These are phyloP conservation scores for Fusarium solani-melongenae DNA, from an alignment of 2,329 filamentous ascomycete species.

Conservation along the genomic window DNA sequence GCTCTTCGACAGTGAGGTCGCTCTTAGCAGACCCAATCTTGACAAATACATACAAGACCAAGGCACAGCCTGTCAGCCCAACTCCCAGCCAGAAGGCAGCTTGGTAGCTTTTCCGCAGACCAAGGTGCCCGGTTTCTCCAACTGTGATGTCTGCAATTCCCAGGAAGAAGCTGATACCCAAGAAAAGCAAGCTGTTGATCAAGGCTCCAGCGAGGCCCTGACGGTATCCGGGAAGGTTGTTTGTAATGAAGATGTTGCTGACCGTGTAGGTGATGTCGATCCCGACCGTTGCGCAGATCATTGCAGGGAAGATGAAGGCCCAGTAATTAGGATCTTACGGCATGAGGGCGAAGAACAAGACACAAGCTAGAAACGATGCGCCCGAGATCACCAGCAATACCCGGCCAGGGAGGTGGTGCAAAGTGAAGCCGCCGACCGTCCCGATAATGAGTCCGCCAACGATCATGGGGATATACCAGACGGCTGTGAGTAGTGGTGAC, in stretches of 20 bases:
- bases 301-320: constrained; percentile 70
- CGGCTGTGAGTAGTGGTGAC: neutral
- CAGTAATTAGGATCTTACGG: constrained; percentile 60
- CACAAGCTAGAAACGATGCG: neutral
- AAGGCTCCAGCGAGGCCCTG: constrained; percentile 1
- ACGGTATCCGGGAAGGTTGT: neutral
- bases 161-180: constrained; percentile 6
- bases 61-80: constrained; percentile 10
- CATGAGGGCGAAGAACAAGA: constrained; percentile 1
- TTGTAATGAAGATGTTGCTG: constrained; percentile 59
- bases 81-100: constrained; percentile 31
- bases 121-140: constrained; percentile 51
- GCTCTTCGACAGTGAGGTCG: constrained; percentile 32
- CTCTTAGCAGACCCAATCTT: constrained; percentile 31
- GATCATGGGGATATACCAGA: constrained; percentile 6
- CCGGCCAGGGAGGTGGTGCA: constrained; percentile 2
- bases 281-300: constrained; percentile 68
- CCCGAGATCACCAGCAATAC: constrained; percentile 1
- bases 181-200: constrained; percentile 3
- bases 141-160: constrained; percentile 60
- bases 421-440: neutral
- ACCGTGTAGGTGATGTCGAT: constrained; percentile 74
- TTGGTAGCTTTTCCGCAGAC: constrained; percentile 40
- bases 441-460: constrained; percentile 4
- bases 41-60: constrained; percentile 22